Percentiles rank a stretch among this genome's conserved stretches.
These are phyloP conservation scores for Bipolaris bicolor DNA, from an alignment of 2,329 filamentous ascomycete species.

Conservation along the genomic window DNA sequence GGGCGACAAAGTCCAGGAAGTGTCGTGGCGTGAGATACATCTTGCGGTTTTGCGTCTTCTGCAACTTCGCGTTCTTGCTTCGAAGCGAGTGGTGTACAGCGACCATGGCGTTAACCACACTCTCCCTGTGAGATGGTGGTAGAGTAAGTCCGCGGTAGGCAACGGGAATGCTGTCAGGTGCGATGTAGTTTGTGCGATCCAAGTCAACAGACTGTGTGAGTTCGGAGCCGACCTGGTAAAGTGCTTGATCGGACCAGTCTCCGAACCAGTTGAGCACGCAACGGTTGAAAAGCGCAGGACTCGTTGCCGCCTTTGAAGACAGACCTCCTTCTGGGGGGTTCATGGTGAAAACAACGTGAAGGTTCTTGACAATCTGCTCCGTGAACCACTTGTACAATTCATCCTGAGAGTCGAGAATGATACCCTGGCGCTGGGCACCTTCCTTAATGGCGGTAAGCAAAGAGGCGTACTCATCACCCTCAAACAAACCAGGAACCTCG, in stretches of 20 bases:
- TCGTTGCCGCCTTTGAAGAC: conserved; percentile 94
- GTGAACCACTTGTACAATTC: conserved; percentile 99
- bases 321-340: conserved; percentile 96
- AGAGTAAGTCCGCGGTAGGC: conserved; percentile 85
- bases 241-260: conserved; percentile 98
- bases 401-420: conserved; percentile 95
- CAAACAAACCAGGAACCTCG: conserved; percentile 98
- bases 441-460: conserved; percentile 99
- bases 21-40: conserved; percentile 96
- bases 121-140: conserved; percentile 87
- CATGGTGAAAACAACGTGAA: conserved; percentile 99
- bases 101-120: conserved; percentile 97
- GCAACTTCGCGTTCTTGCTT: conserved; percentile 83
- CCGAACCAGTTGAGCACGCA: conserved; percentile 99
- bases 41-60: conserved; percentile 88
- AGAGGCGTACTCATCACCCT: conserved; percentile 98
- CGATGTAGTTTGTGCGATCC: conserved; percentile 82
- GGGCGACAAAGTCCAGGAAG: conserved; percentile 96
- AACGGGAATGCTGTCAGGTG: conserved; percentile 89
- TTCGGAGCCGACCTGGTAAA: conserved; percentile 97
- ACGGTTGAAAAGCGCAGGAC: conserved; percentile 97
- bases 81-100: conserved; percentile 96
- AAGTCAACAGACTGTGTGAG: conserved; percentile 96
- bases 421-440: conserved; percentile 91
- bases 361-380: conserved; percentile 96